phyloP scores from a whole-genome alignment of 1,284 basidiomycete genomes.

The Afroboletus lepidellus region DNA sequence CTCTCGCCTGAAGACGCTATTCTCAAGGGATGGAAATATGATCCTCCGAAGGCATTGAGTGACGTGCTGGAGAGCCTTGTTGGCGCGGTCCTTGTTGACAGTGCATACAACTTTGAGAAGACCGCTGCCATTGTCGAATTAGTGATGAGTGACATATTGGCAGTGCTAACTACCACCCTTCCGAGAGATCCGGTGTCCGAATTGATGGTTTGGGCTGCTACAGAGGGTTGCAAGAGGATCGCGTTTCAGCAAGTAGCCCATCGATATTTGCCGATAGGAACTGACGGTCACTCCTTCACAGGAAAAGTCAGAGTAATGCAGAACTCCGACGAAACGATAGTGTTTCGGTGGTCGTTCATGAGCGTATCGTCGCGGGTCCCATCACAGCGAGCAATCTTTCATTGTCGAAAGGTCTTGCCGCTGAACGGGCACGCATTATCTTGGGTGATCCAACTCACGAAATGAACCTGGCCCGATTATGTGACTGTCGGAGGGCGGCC shows the following conservation, averaged over 20 bases:
- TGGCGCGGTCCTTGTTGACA: conserved; percentile 83
- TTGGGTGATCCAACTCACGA: conserved; percentile 48
- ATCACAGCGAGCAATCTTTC: conserved; percentile 52
- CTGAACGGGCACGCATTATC: conserved; percentile 54
- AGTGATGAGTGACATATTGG: conserved; percentile 63
- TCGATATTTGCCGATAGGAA: background rate
- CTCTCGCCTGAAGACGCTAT: conserved; percentile 62
- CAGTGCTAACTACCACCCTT: conserved; percentile 53
- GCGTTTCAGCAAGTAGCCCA: conserved; percentile 42
- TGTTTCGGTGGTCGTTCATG: conserved; percentile 58
- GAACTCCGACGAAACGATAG: conserved; percentile 48
- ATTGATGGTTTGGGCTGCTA: conserved; percentile 61
- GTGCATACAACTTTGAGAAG: conserved; percentile 66
- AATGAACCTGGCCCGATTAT: conserved; percentile 47
- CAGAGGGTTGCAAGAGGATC: conserved; percentile 52
- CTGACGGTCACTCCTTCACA: conserved; percentile 28
- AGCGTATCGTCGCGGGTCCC: conserved; percentile 54
- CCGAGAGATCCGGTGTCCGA: conserved; percentile 67
- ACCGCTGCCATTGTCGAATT: conserved; percentile 57
- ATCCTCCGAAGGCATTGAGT: conserved; percentile 78
- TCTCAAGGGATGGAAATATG: conserved; percentile 70
- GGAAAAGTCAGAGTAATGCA: conserved; percentile 47
- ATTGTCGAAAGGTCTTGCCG: conserved; percentile 63
- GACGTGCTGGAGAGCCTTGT: conserved; percentile 82
- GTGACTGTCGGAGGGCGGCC: conserved; percentile 44